These are phyloP conservation scores for Leccinum pachyderme DNA, from an alignment of 1,284 basidiomycete genomes.

Conservation along the genomic window DNA sequence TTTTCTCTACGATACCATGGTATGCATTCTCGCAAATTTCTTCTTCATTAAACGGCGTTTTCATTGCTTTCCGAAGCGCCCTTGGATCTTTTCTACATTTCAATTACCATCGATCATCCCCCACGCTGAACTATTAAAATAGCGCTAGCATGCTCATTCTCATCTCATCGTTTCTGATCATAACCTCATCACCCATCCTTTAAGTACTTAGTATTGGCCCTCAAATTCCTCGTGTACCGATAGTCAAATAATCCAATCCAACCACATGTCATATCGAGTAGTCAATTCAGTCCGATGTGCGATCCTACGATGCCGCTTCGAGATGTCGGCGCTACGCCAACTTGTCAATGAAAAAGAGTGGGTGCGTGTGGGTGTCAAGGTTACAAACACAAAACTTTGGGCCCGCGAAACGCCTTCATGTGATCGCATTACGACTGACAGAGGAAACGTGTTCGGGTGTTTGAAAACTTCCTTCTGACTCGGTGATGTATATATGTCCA, in stretches of 20 bases:
- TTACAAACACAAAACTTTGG: neutral
- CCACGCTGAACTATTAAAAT: constrained; percentile 9
- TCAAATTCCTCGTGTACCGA: neutral
- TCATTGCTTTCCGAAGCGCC: neutral
- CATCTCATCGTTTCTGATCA: neutral
- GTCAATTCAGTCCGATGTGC: neutral
- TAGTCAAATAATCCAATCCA: neutral
- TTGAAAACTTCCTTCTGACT: neutral
- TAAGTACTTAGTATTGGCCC: neutral
- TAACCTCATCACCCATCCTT: neutral
- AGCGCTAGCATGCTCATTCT: constrained; percentile 11
- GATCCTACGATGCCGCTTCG: neutral
- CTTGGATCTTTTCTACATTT: neutral
- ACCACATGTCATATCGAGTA: neutral
- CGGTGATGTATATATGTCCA: neutral
- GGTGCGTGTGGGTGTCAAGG: neutral
- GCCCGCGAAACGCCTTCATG: neutral
- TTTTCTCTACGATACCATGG: constrained; percentile 3
- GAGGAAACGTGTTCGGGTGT: neutral
- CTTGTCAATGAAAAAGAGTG: neutral
- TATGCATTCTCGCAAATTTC: neutral
- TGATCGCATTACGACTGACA: neutral
- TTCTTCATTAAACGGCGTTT: neutral
- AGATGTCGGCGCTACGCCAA: neutral
- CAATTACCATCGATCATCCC: neutral